phyloP scores from a whole-genome alignment of 345 rosid genomes.

The Citrus reticulata region DNA sequence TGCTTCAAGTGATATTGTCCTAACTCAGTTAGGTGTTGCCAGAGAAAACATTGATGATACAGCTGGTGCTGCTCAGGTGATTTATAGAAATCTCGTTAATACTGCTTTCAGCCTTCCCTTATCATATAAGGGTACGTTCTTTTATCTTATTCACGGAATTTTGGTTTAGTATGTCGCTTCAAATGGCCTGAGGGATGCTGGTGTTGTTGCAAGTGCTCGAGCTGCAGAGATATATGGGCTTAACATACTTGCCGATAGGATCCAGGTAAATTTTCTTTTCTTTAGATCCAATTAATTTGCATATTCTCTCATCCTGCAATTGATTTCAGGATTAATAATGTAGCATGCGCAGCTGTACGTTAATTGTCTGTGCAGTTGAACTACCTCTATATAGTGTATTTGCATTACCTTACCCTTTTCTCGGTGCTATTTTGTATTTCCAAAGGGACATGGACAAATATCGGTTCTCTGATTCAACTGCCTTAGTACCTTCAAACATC shows the following conservation, averaged over 20 bases:
- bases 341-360: neutral
- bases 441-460: neutral
- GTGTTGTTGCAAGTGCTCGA: conserved; percentile 67
- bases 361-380: neutral
- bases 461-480: neutral
- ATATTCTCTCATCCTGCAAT: neutral
- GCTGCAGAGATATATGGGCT: conserved; percentile 79
- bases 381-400: neutral
- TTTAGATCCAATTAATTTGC: neutral
- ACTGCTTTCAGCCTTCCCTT: neutral
- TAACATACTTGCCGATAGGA: conserved; percentile 52
- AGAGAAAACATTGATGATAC: conserved; percentile 45
- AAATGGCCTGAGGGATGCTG: conserved; percentile 49
- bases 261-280: conserved; percentile 38
- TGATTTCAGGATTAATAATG: neutral
- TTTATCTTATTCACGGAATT: neutral
- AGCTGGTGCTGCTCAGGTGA: conserved; percentile 54
- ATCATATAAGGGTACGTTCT: neutral
- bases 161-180: conserved; percentile 39
- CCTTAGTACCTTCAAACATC: neutral
- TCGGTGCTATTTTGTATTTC: neutral
- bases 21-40: conserved; percentile 34
- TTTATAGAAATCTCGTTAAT: neutral
- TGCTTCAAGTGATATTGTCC: conserved; percentile 32
- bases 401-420: neutral